Base-by-base conservation (phyloP, 2,329 filamentous ascomycete species). In the Clonostachys rhizophaga region DNA sequence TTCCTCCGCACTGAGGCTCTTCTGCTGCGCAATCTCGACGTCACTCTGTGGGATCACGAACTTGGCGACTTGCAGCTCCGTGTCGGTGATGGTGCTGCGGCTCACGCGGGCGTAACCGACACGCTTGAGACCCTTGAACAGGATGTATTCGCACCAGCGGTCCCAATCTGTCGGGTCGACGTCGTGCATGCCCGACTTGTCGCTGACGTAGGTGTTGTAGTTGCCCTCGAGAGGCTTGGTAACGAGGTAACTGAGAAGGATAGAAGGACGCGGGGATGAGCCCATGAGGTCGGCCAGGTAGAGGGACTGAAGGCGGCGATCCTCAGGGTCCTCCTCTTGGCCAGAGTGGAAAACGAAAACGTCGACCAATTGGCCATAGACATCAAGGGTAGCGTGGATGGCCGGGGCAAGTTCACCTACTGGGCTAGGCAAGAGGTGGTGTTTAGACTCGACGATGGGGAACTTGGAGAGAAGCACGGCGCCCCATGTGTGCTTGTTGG, bases 401-500 rank as follows among this genome's bases (percentile, higher is more conserved):
- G 92, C 92, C 2, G 94, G 94, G 1, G 94, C 94, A 34, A 99
- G 79, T 66, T 99, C 94, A 50, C 94, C 94, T 2, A 95, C 91
- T 0, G 94, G 94, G 13, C 87, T 94, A 14, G 94, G 94, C 5
- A 97, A 80, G 12, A 99, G 81, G 59, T 99, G 94, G 64, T 99
- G 94, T 18, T 91, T 96, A 2, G 90, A 96, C 70, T 97, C 96
- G 50, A 99, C 68, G 58, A 99, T 99, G 5, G 94, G 94, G 73
- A 97, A 99, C 63, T 97, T 97, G 57, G 91, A 96, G 5, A 99
- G 78, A 41, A 99, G 76, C 18, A 91, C 94, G 10, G 86, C 83
- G 45, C 94, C 94, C 94, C 94, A 99, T 0, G 94, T 99, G 71
- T 99, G 94, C 72, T 97, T 99, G 78, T 99, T 96, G 7, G 94